Conservation (phyloP, 2,329 filamentous ascomycete genomes). For the Grosmannia serpens region DNA sequence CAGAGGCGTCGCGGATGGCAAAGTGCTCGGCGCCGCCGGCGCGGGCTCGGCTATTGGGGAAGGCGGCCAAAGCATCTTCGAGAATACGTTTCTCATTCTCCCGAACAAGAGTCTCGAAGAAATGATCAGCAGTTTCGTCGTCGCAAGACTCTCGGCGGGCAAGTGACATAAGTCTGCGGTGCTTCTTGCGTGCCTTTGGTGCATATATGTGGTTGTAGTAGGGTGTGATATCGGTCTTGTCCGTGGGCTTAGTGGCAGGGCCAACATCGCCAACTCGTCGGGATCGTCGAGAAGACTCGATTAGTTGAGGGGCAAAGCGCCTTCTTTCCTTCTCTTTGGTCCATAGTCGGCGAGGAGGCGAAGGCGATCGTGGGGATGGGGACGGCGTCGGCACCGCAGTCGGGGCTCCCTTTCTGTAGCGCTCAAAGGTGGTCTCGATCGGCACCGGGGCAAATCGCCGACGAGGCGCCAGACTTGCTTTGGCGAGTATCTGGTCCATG, state of each 20-base stretch:
- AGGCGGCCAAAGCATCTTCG: slow-evolving; percentile 59
- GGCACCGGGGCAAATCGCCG: slow-evolving; percentile 57
- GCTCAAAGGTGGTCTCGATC: slow-evolving; percentile 59
- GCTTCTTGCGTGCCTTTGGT: slow-evolving; percentile 30
- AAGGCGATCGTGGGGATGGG: slow-evolving; percentile 21
- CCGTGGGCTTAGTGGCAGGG: slow-evolving; percentile 50
- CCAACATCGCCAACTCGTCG: slow-evolving; percentile 54
- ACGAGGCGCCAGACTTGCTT: slow-evolving; percentile 1
- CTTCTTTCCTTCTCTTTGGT: slow-evolving; percentile 11
- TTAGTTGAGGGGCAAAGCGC: slow-evolving; percentile 65
- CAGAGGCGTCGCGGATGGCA: slow-evolving; percentile 52
- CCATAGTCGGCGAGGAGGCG: slow-evolving; percentile 15
- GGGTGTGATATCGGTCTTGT: slow-evolving; percentile 62
- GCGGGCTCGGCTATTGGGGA: slow-evolving; percentile 58
- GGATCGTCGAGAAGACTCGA: slow-evolving; percentile 66
- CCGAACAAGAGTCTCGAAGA: slow-evolving; percentile 68
- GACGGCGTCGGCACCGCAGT: slow-evolving; percentile 43
- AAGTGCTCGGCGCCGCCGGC: slow-evolving; percentile 64
- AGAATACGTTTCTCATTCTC: slow-evolving; percentile 71
- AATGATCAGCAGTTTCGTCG: slow-evolving; percentile 62
- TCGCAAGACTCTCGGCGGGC: slow-evolving; percentile 61
- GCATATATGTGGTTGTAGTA: slow-evolving; percentile 51
- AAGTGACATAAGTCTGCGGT: slow-evolving; percentile 23
- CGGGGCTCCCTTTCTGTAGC: slow-evolving; percentile 37
- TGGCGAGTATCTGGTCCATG: not conserved